Evolutionary conservation across 345 rosid species (phyloP).

Genomic region (Gynandropsis gynandra): DNA sequence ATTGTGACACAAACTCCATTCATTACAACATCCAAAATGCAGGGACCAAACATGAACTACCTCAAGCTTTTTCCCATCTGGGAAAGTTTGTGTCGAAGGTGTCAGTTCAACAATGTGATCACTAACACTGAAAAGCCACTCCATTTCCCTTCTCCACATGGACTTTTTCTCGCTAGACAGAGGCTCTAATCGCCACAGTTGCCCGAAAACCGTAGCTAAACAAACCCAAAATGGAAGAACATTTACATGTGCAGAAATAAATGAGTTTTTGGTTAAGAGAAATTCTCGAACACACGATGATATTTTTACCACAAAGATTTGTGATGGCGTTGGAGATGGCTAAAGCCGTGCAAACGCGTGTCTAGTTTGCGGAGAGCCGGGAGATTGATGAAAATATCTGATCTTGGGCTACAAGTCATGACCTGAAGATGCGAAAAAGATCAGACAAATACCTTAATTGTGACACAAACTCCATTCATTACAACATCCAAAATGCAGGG

Average conservation of each 20-base stretch:
- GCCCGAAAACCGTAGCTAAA: constrained; percentile 84
- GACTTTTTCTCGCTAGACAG: constrained; percentile 58
- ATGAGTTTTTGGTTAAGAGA: neutral
- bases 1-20: neutral
- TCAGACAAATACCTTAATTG: neutral
- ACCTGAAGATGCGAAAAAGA: constrained; percentile 56
- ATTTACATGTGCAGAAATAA: neutral
- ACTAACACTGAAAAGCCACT: constrained; percentile 71
- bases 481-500: neutral
- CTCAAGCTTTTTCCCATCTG: constrained; percentile 88
- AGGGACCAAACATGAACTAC: constrained; percentile 29
- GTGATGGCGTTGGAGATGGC: no score
- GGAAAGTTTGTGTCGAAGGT: constrained; percentile 85
- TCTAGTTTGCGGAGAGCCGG: constrained; percentile 91
- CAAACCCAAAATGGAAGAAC: constrained; percentile 2
- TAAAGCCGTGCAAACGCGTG: no score
- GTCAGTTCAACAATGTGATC: constrained; percentile 88
- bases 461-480: neutral
- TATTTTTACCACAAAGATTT: no score
- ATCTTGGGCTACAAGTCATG: constrained; percentile 89
- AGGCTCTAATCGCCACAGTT: constrained; percentile 91
- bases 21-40: neutral
- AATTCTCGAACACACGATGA: neutral
- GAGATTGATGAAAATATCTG: constrained; percentile 78
- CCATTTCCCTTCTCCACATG: constrained; percentile 97